Evolutionary conservation across 192 early-diverging fungal genomes (phyloP).

Genomic region (Coemansia sp.): DNA sequence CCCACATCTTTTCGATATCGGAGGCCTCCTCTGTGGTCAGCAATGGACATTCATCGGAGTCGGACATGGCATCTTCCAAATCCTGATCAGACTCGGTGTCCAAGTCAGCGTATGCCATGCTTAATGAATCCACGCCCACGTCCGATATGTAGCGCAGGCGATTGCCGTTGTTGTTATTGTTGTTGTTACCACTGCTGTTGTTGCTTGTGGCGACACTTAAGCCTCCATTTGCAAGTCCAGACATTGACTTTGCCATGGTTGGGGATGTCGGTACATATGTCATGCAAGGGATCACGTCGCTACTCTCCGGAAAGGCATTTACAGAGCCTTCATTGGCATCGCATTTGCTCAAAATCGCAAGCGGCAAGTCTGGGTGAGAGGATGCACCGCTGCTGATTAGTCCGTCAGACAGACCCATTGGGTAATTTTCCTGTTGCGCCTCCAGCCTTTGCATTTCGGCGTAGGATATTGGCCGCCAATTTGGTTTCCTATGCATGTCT

Average conservation of each 20-base stretch:
- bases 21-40: conserved; percentile 41
- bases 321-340: conserved; percentile 9
- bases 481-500: not conserved
- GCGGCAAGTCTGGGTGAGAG: conserved; percentile 35
- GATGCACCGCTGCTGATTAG: conserved; percentile 34
- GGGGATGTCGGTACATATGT: conserved; percentile 10
- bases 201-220: conserved; percentile 16
- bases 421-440: not conserved
- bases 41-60: conserved; percentile 17
- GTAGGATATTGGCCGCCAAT: conserved; percentile 20
- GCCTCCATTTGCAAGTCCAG: conserved; percentile 11
- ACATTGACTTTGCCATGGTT: not conserved
- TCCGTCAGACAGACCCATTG: not conserved
- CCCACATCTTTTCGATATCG: conserved; percentile 55
- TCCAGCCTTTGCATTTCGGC: not conserved
- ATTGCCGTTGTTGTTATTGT: conserved; percentile 12
- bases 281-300: not conserved
- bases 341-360: conserved; percentile 33
- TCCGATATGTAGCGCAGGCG: conserved; percentile 13
- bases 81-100: conserved; percentile 39
- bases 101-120: conserved; percentile 34
- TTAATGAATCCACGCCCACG: conserved; percentile 20
- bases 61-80: conserved; percentile 29
- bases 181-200: conserved; percentile 29
- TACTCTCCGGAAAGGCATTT: conserved; percentile 7